These are phyloP conservation scores for Gynochthodes officinalis DNA, from an alignment of 257 asterid species.

Conservation along the genomic window DNA sequence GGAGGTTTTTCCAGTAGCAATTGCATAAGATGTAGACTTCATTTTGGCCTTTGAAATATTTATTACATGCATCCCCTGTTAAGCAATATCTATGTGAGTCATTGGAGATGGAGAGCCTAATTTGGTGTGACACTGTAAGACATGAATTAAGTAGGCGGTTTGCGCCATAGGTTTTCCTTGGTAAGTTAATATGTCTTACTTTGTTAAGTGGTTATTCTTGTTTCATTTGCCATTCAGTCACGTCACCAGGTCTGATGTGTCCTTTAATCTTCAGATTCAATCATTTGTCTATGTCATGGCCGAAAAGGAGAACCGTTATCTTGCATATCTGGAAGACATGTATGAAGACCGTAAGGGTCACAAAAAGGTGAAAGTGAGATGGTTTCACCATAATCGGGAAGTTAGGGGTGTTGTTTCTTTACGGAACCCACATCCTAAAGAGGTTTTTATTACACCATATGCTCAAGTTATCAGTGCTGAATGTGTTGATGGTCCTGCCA, in stretches of 20 bases:
- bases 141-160: background rate
- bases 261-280: constrained; percentile 46
- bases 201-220: background rate
- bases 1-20: background rate
- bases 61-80: background rate
- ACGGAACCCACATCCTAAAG: constrained; percentile 73
- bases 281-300: constrained; percentile 96
- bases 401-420: constrained; percentile 68
- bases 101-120: background rate
- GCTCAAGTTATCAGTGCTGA: constrained; percentile 94
- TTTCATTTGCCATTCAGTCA: background rate
- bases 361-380: constrained; percentile 94
- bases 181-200: background rate
- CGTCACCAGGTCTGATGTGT: background rate
- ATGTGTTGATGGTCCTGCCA: constrained; percentile 95
- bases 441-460: constrained; percentile 86
- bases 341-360: constrained; percentile 93
- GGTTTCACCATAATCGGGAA: constrained; percentile 92
- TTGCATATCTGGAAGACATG: constrained; percentile 95
- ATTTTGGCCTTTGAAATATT: background rate
- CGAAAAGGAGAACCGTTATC: constrained; percentile 75
- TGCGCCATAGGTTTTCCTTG: background rate
- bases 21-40: constrained; percentile 1
- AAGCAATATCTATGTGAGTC: background rate
- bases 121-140: background rate